Percentiles rank a stretch among this genome's conserved stretches.
Evolutionary conservation across 176 grass and related monocot genomes (phyloP).

Genomic region (Oryza meyeriana): DNA sequence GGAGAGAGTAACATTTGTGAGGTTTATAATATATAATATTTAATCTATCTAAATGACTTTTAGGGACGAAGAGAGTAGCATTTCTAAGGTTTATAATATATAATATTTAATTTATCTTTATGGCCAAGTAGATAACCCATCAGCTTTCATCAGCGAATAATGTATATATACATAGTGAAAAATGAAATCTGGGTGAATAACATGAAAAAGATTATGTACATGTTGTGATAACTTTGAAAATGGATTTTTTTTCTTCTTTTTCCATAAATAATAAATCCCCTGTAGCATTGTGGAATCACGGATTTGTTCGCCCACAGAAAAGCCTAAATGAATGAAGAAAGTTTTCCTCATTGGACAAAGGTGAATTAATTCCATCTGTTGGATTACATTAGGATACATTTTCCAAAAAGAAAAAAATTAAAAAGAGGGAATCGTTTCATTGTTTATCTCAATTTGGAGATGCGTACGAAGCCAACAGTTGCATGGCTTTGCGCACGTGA

Average conservation of each 20-base stretch:
- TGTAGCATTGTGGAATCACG: neutral
- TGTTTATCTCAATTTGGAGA: neutral
- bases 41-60: no score
- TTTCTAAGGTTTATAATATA: no score
- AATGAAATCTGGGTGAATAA: neutral
- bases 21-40: no score
- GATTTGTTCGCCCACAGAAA: neutral
- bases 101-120: no score
- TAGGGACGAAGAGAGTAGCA: no score
- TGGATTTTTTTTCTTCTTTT: neutral
- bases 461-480: neutral
- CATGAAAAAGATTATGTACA: neutral
- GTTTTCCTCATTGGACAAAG: neutral
- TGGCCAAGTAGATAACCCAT: no score
- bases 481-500: neutral
- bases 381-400: neutral
- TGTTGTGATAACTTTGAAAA: neutral
- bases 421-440: neutral
- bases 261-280: neutral
- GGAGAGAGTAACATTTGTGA: no score
- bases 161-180: neutral
- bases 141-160: no score
- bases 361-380: slow-evolving; percentile 7
- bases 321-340: neutral
- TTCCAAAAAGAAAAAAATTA: neutral